Percentiles rank a stretch among this genome's conserved stretches.
Conservation (phyloP, 108 stramenopile genomes). For the Nitzschia palea region DNA sequence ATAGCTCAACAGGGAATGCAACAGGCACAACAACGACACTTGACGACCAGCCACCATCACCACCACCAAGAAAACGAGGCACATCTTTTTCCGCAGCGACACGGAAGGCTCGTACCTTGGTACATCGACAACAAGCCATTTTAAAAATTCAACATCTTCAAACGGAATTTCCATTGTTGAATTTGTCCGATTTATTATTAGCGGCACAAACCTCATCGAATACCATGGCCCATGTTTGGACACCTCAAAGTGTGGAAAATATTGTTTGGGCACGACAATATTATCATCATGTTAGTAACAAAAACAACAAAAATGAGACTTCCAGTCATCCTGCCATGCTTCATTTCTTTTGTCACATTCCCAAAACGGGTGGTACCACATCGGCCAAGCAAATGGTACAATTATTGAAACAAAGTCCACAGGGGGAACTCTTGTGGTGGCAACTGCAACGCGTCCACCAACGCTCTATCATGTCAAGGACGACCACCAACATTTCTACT, state of each 20-base stretch:
- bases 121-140: background rate
- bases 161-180: background rate
- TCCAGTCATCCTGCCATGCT: background rate
- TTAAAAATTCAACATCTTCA: background rate
- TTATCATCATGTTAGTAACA: background rate
- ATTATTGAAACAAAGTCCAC: too few relatives aligned
- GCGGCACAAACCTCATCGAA: background rate
- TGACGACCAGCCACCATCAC: too few relatives aligned
- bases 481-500: too few relatives aligned
- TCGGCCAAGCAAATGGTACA: too few relatives aligned
- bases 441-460: too few relatives aligned
- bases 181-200: background rate
- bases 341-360: slow-evolving; percentile 12
- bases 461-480: too few relatives aligned
- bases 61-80: background rate
- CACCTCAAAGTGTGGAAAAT: background rate
- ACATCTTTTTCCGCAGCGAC: background rate
- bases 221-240: background rate
- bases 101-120: background rate
- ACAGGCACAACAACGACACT: too few relatives aligned
- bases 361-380: slow-evolving; percentile 12
- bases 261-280: background rate
- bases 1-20: too few relatives aligned
- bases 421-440: too few relatives aligned
- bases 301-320: background rate